A percentile compares a stretch with the other conserved stretches of the same genome.
Conservation (phyloP, 345 rosid genomes). For the Dipteronia sinensis region DNA sequence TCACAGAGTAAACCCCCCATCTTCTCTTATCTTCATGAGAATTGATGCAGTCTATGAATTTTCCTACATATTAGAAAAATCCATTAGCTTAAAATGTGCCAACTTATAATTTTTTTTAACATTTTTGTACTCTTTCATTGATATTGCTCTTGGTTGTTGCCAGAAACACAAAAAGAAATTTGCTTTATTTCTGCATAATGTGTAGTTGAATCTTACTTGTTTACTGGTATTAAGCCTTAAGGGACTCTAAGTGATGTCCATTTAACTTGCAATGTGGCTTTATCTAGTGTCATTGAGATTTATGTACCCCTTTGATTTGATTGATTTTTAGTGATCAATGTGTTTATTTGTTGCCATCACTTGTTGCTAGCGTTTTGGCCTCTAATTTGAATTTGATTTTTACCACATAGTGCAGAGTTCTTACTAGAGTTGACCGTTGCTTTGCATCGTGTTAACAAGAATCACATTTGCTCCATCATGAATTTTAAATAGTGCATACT, state of each 20-base stretch:
- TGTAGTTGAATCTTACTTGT: neutral
- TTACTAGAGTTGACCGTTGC: neutral
- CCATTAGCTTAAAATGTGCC: slow-evolving; percentile 10
- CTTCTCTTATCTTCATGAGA: slow-evolving; percentile 3
- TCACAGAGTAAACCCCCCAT: slow-evolving; percentile 41
- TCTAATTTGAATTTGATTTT: slow-evolving; percentile 2
- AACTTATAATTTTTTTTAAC: slow-evolving; percentile 8
- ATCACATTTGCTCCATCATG: neutral
- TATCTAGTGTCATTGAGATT: neutral
- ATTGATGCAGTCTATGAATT: neutral
- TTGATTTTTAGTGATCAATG: neutral
- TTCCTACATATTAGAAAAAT: neutral
- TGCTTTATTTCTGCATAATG: neutral
- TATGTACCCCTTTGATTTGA: slow-evolving; percentile 1
- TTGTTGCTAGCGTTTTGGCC: neutral
- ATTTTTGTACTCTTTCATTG: neutral
- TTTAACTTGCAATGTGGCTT: neutral
- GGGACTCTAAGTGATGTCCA: neutral
- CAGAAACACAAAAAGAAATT: neutral
- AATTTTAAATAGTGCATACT: neutral
- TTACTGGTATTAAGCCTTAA: neutral
- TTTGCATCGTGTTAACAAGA: neutral
- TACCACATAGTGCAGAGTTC: neutral
- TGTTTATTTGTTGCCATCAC: neutral
- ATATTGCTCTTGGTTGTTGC: neutral